phyloP scores from a whole-genome alignment of 345 rosid species.

The Clarkia xantiana region DNA sequence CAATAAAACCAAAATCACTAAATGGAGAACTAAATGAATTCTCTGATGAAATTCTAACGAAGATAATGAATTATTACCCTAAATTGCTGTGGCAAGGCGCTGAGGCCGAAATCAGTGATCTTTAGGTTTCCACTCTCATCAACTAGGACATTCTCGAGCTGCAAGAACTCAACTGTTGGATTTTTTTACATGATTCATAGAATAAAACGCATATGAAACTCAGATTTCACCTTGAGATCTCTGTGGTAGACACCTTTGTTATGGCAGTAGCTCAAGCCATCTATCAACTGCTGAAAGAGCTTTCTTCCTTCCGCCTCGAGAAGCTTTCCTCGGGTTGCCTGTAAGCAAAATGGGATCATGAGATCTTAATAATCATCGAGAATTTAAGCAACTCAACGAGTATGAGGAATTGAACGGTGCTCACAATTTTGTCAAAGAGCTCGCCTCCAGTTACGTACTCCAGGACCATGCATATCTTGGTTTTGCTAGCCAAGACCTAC shows the following conservation, averaged over 20 bases:
- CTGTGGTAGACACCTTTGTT: conserved; percentile 78
- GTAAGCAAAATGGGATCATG: not conserved
- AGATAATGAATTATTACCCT: conserved; percentile 30
- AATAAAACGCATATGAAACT: not conserved
- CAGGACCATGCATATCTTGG: conserved; percentile 66
- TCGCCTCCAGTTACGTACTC: conserved; percentile 76
- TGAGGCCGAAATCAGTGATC: conserved; percentile 93
- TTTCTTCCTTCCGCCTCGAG: conserved; percentile 66
- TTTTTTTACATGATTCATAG: not conserved
- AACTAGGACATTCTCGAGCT: conserved; percentile 84
- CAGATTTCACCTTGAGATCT: conserved; percentile 68
- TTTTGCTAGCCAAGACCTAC: conserved; percentile 45
- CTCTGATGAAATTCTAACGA: too few species aligned
- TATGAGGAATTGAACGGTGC: conserved; percentile 1
- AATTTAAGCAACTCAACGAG: too few species aligned
- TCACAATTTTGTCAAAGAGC: conserved; percentile 72
- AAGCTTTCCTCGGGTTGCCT: conserved; percentile 73
- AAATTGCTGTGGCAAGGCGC: conserved; percentile 88
- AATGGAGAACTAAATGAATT: not conserved
- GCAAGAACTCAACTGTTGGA: conserved; percentile 3
- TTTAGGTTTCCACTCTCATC: conserved; percentile 70
- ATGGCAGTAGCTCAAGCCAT: conserved; percentile 87
- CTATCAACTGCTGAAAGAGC: conserved; percentile 87
- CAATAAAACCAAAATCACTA: not conserved
- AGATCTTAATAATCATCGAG: too few species aligned